Evolutionary conservation across 441 rosid species (phyloP).

Genomic region (Gossypium trilobum): DNA sequence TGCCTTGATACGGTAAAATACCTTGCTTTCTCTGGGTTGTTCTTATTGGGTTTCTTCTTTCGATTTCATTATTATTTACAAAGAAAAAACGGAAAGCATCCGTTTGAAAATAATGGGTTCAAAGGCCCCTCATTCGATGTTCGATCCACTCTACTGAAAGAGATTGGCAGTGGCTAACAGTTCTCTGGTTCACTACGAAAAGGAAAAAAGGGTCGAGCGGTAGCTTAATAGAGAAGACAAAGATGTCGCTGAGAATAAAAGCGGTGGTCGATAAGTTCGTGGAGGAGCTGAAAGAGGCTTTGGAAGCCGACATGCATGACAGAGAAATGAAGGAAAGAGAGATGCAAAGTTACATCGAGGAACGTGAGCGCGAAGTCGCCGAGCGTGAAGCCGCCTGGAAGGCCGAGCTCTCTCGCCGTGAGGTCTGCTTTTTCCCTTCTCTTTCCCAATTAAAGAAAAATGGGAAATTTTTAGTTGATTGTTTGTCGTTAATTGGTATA

Average conservation of each 20-base stretch:
- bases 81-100: neutral
- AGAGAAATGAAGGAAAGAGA: slow-evolving; percentile 96
- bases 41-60: neutral
- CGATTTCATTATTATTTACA: neutral
- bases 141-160: slow-evolving; percentile 4
- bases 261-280: slow-evolving; percentile 89
- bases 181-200: neutral
- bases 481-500: neutral
- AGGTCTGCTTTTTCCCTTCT: slow-evolving; percentile 30
- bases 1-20: neutral
- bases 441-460: neutral
- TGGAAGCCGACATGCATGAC: slow-evolving; percentile 90
- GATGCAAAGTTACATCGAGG: slow-evolving; percentile 97
- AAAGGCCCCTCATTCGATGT: neutral
- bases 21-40: neutral
- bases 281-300: slow-evolving; percentile 87
- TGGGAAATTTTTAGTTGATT: neutral
- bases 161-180: neutral
- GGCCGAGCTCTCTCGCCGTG: slow-evolving; percentile 96
- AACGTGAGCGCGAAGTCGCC: slow-evolving; percentile 97
- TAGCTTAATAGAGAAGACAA: neutral
- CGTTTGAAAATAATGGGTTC: neutral
- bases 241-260: slow-evolving; percentile 82
- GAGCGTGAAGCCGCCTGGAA: slow-evolving; percentile 99
- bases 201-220: neutral